These are phyloP conservation scores for Pleurotus citrinopileatus DNA, from an alignment of 768 basidiomycete genomes.

Conservation along the genomic window DNA sequence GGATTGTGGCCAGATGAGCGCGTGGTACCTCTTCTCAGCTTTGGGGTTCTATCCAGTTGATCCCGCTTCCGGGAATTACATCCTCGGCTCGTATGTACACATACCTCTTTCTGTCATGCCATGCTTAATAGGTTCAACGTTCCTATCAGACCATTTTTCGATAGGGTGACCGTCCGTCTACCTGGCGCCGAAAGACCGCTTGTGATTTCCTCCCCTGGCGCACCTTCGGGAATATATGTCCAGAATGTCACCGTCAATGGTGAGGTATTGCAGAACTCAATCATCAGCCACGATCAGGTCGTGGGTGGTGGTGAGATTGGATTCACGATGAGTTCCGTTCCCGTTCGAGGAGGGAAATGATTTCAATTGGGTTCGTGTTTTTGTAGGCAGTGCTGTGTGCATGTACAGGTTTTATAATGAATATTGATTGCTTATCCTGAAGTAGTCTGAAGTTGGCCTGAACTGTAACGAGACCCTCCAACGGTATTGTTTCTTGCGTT, in stretches of 20 bases:
- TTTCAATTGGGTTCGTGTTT: too few species aligned
- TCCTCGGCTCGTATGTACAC: slow-evolving; percentile 69
- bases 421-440: too few species aligned
- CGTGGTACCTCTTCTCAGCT: slow-evolving; percentile 81
- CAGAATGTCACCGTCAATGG: slow-evolving; percentile 60
- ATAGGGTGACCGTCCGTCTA: slow-evolving; percentile 51
- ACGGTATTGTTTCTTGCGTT: too few species aligned
- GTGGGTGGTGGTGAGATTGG: slow-evolving; percentile 50
- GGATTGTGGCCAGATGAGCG: slow-evolving; percentile 88
- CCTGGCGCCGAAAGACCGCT: slow-evolving; percentile 40
- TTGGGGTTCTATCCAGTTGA: slow-evolving; percentile 85
- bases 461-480: too few species aligned
- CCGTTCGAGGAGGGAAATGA: neutral
- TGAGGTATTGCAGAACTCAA: slow-evolving; percentile 32
- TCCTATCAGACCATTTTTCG: slow-evolving; percentile 45
- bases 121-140: neutral
- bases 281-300: slow-evolving; percentile 65
- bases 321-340: slow-evolving; percentile 57
- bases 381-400: too few species aligned
- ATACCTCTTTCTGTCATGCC: too few species aligned
- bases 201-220: slow-evolving; percentile 54
- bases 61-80: slow-evolving; percentile 70
- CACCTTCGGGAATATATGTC: slow-evolving; percentile 57
- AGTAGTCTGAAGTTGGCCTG: too few species aligned
- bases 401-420: too few species aligned